A percentile compares a stretch with the other conserved stretches of the same genome.
Conservation (phyloP, 306 rosid species). For the Begonia loranthoides region DNA sequence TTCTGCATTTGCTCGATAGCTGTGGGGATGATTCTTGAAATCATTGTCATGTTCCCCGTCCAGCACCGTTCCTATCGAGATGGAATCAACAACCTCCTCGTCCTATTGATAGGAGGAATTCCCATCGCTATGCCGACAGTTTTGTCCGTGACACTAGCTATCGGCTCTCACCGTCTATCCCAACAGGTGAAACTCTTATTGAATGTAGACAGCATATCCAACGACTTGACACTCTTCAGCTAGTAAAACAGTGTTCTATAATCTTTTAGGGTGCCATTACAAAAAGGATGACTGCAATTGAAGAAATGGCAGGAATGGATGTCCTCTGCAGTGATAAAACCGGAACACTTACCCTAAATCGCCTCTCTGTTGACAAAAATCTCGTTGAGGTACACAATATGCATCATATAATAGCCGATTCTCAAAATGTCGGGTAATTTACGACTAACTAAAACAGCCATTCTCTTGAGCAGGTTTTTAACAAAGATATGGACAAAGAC, state of each 20-base stretch:
- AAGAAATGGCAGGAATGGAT: constrained; percentile 97
- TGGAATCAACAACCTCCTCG: constrained; percentile 91
- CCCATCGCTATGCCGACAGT: constrained; percentile 95
- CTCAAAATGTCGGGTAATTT: background rate
- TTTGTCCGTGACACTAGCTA: constrained; percentile 78
- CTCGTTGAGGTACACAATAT: constrained; percentile 48
- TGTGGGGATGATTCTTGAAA: constrained; percentile 75
- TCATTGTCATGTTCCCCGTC: constrained; percentile 71
- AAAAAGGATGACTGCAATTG: constrained; percentile 91
- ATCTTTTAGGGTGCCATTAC: constrained; percentile 68
- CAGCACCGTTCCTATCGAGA: constrained; percentile 71
- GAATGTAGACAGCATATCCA: background rate
- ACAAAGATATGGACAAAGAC: constrained; percentile 58
- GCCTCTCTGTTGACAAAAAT: constrained; percentile 63
- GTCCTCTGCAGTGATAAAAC: constrained; percentile 90
- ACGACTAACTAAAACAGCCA: background rate
- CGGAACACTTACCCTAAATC: constrained; percentile 79
- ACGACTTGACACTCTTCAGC: background rate
- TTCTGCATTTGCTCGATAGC: constrained; percentile 92
- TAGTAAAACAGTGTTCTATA: constrained; percentile 3
- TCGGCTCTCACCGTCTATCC: constrained; percentile 81
- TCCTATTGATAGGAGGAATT: constrained; percentile 85
- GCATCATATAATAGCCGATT: no score
- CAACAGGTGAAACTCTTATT: constrained; percentile 45
- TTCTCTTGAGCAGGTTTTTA: constrained; percentile 41